phyloP scores from a whole-genome alignment of 768 basidiomycete genomes.

The Pleurotus tuber-regium region DNA sequence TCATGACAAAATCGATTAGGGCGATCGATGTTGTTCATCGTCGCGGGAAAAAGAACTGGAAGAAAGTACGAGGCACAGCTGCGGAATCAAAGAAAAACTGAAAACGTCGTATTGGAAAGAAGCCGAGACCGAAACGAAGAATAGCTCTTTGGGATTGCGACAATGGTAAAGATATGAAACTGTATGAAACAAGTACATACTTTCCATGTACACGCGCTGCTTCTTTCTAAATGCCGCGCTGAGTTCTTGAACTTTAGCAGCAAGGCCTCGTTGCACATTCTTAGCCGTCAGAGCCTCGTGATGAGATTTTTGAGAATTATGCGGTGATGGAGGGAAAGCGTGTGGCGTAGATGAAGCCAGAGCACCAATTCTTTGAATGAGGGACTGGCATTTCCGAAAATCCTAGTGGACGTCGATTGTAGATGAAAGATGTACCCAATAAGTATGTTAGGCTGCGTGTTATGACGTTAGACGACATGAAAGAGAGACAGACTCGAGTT shows the following conservation, averaged over 20 bases:
- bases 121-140: slow-evolving; percentile 15
- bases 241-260: slow-evolving; percentile 93
- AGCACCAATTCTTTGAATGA: slow-evolving; percentile 73
- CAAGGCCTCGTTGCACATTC: slow-evolving; percentile 94
- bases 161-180: slow-evolving; percentile 13
- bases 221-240: slow-evolving; percentile 94
- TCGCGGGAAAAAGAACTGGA: not conserved
- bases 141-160: too few species aligned
- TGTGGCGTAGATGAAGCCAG: slow-evolving; percentile 44
- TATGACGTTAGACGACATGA: slow-evolving; percentile 4
- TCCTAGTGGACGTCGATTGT: slow-evolving; percentile 40
- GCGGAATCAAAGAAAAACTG: slow-evolving; percentile 5
- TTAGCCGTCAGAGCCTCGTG: slow-evolving; percentile 70
- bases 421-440: slow-evolving; percentile 13
- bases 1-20: slow-evolving; percentile 19
- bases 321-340: slow-evolving; percentile 58
- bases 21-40: not conserved
- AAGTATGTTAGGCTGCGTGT: slow-evolving; percentile 11
- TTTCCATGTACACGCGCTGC: slow-evolving; percentile 97
- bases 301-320: slow-evolving; percentile 34
- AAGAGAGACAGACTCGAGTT: slow-evolving; percentile 68
- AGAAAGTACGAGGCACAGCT: slow-evolving; percentile 1
- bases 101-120: slow-evolving; percentile 13
- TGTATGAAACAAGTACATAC: slow-evolving; percentile 47
- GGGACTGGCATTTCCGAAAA: slow-evolving; percentile 57